Evolutionary conservation across 2,329 filamentous ascomycete species (phyloP).

Genomic region (Tolypocladium endophyticum): DNA sequence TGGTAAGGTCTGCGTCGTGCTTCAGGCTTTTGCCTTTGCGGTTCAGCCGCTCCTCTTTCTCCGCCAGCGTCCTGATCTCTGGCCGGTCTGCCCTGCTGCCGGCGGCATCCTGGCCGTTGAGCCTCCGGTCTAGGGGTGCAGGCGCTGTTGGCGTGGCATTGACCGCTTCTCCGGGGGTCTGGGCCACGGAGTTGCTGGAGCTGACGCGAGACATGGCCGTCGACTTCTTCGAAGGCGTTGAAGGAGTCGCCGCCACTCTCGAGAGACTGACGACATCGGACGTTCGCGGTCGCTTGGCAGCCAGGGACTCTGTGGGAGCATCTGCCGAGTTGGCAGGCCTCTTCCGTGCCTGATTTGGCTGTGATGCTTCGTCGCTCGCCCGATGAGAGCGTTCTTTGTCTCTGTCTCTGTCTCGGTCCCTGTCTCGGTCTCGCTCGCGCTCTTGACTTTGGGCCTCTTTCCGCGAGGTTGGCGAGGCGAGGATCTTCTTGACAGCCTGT

Average conservation of each 20-base stretch:
- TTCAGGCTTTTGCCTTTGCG: slow-evolving; percentile 40
- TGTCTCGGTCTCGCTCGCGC: slow-evolving; percentile 6
- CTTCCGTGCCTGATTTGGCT: slow-evolving; percentile 31
- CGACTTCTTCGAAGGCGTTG: slow-evolving; percentile 42
- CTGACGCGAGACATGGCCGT: slow-evolving; percentile 42
- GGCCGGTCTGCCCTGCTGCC: slow-evolving; percentile 10
- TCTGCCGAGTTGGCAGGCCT: slow-evolving; percentile 31
- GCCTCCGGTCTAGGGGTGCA: slow-evolving; percentile 13
- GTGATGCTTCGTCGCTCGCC: slow-evolving; percentile 28
- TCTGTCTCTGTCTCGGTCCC: not conserved
- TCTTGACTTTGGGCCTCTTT: slow-evolving; percentile 22
- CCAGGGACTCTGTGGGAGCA: slow-evolving; percentile 21
- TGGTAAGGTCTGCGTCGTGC: slow-evolving; percentile 38
- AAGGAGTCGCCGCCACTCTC: slow-evolving; percentile 25
- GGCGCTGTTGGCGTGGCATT: slow-evolving; percentile 19
- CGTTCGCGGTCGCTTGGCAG: slow-evolving; percentile 31
- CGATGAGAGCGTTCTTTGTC: slow-evolving; percentile 20
- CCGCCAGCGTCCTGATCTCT: slow-evolving; percentile 18
- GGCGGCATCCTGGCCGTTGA: slow-evolving; percentile 21
- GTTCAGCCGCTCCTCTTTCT: slow-evolving; percentile 26
- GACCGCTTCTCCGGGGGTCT: slow-evolving; percentile 37
- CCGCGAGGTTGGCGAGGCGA: slow-evolving; percentile 30
- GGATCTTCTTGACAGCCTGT: slow-evolving; percentile 33
- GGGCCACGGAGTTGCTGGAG: slow-evolving; percentile 40
- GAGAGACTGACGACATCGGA: slow-evolving; percentile 26